Percentiles rank a stretch among this genome's conserved stretches.
Evolutionary conservation across 1,284 basidiomycete genomes (phyloP).

Genomic region (Paramarasmius palmivorus): DNA sequence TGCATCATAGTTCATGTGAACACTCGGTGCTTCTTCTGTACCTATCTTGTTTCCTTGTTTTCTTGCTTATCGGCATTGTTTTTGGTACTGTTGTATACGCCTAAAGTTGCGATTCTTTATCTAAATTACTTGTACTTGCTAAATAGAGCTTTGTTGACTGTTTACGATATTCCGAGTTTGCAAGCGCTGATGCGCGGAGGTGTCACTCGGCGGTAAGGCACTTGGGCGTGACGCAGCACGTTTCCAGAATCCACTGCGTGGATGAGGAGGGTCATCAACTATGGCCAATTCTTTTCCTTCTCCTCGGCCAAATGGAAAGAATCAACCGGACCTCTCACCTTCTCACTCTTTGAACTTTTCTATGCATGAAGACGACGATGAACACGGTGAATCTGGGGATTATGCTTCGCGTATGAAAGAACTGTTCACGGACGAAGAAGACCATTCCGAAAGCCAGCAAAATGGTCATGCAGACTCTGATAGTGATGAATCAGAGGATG

Average conservation of each 20-base stretch:
- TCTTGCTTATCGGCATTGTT: too few relatives aligned
- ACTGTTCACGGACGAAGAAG: slow-evolving; percentile 57
- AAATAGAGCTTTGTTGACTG: too few relatives aligned
- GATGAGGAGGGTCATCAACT: background rate
- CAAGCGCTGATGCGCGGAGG: too few relatives aligned
- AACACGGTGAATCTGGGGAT: slow-evolving; percentile 43
- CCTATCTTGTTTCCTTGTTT: too few relatives aligned
- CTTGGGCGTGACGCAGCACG: too few relatives aligned
- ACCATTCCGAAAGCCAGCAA: slow-evolving; percentile 36
- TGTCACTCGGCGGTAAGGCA: too few relatives aligned
- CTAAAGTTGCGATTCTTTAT: too few relatives aligned
- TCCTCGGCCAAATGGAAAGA: background rate
- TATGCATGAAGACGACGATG: slow-evolving; percentile 27
- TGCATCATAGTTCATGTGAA: slow-evolving; percentile 1
- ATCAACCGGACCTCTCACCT: background rate
- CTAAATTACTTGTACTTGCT: too few relatives aligned
- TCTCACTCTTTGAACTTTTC: slow-evolving; percentile 25
- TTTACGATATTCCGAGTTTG: too few relatives aligned
- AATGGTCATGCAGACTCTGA: slow-evolving; percentile 49
- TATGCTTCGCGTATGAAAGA: slow-evolving; percentile 78
- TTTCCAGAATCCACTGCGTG: too few relatives aligned
- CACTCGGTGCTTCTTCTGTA: too few relatives aligned
- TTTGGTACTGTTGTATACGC: too few relatives aligned
- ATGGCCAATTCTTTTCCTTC: background rate
- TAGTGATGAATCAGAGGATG: slow-evolving; percentile 47